Percentiles rank a stretch among this genome's conserved stretches.
phyloP scores from a whole-genome alignment of 306 rosid genomes.

The Vigna angularis region DNA sequence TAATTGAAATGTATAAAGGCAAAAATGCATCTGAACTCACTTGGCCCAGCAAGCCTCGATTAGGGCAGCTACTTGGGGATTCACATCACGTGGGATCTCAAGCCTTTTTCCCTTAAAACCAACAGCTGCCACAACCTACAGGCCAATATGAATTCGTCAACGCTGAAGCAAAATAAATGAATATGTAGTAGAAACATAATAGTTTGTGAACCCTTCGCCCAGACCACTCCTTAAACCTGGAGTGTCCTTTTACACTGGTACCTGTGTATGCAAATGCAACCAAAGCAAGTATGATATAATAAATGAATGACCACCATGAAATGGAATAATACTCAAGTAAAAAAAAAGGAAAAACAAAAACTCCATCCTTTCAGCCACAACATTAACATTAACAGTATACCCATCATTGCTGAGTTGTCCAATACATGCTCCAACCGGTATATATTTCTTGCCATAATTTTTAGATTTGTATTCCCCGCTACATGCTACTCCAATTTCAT shows the following conservation, averaged over 20 bases:
- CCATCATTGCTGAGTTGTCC: conserved; percentile 22
- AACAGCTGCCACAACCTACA: conserved; percentile 97
- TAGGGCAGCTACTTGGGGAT: conserved; percentile 77
- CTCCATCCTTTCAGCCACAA: background rate
- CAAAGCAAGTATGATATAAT: conserved; percentile 13
- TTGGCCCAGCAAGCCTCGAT: conserved; percentile 97
- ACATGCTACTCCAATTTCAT: conserved; percentile 24
- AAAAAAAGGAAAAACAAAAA: background rate
- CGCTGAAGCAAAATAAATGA: conserved; percentile 31
- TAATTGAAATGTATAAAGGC: background rate
- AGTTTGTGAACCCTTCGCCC: conserved; percentile 10
- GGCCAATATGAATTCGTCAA: conserved; percentile 37
- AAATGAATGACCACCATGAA: conserved; percentile 1
- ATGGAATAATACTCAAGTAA: background rate
- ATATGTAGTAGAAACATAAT: background rate
- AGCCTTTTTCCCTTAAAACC: conserved; percentile 88
- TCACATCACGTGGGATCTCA: conserved; percentile 86
- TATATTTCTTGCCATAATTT: conserved; percentile 29
- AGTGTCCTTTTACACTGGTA: conserved; percentile 13
- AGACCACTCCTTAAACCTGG: background rate
- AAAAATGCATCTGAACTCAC: conserved; percentile 59
- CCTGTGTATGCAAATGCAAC: conserved; percentile 3
- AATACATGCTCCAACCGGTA: conserved; percentile 38
- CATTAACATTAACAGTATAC: conserved; percentile 20
- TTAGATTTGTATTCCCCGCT: conserved; percentile 30